Evolutionary conservation across 108 stramenopile genomes (phyloP).

Genomic region (Cylindrotheca fusiformis): DNA sequence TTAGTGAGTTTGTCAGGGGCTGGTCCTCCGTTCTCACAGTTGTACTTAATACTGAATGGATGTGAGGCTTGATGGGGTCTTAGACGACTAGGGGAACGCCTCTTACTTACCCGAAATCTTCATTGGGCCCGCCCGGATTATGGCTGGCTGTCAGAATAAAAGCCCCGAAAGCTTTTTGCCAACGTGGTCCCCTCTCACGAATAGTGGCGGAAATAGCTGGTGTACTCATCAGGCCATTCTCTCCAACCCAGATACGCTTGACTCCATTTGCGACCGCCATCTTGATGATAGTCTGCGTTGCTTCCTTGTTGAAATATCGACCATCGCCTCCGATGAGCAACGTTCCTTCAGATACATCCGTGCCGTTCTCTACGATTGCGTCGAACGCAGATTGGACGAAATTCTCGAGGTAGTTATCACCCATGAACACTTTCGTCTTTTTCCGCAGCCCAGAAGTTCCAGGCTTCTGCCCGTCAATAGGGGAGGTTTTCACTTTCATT

Average conservation of each 20-base stretch:
- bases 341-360: conserved; percentile 85
- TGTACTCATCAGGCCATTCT: conserved; percentile 97
- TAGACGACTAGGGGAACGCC: background rate
- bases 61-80: background rate
- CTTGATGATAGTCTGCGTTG: conserved; percentile 96
- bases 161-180: conserved; percentile 96
- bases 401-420: conserved; percentile 94
- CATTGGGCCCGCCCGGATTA: conserved; percentile 99
- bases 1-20: conserved; percentile 94
- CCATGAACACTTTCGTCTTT: conserved; percentile 96
- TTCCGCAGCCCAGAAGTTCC: conserved; percentile 99
- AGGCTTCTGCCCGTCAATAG: conserved; percentile 97
- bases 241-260: conserved; percentile 93
- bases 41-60: conserved; percentile 91
- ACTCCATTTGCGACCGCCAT: conserved; percentile 97
- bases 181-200: conserved; percentile 93
- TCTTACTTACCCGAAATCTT: conserved; percentile 87
- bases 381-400: conserved; percentile 98
- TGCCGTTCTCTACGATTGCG: conserved; percentile 85
- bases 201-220: conserved; percentile 97
- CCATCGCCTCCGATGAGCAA: conserved; percentile 98
- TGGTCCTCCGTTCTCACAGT: conserved; percentile 98
- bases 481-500: conserved; percentile 71
- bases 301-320: conserved; percentile 95
- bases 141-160: conserved; percentile 99